These are phyloP conservation scores for Meyerozyma elateridarum DNA, from an alignment of 1,139 yeast genomes.

Conservation along the genomic window DNA sequence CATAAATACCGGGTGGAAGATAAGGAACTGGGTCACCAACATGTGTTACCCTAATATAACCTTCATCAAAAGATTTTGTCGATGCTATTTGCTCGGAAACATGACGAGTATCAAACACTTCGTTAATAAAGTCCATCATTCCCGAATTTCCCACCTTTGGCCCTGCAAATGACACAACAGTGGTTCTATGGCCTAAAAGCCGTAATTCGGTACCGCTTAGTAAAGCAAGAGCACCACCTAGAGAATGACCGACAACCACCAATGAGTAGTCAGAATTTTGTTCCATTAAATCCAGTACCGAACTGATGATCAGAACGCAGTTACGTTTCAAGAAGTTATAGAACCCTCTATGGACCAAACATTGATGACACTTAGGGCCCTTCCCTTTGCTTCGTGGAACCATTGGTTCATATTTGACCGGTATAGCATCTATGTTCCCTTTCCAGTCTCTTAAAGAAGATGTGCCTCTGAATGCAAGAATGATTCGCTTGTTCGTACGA, in stretches of 20 bases:
- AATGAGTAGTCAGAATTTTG: conserved; percentile 44
- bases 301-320: conserved; percentile 29
- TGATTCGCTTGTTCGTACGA: conserved; percentile 25
- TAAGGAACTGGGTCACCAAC: conserved; percentile 52
- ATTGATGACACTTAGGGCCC: conserved; percentile 36
- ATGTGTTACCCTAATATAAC: conserved; percentile 51
- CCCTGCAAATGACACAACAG: conserved; percentile 54
- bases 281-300: conserved; percentile 25
- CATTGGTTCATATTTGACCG: conserved; percentile 36
- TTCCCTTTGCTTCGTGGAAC: conserved; percentile 8
- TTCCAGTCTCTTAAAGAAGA: conserved; percentile 53
- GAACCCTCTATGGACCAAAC: conserved; percentile 61
- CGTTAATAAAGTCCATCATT: conserved; percentile 49
- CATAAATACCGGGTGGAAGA: conserved; percentile 49
- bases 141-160: conserved; percentile 57
- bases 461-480: conserved; percentile 54
- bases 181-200: conserved; percentile 46
- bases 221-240: conserved; percentile 67
- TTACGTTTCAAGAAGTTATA: conserved; percentile 37
- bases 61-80: conserved; percentile 19
- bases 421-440: conserved; percentile 45
- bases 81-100: conserved; percentile 14
- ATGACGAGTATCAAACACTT: conserved; percentile 34
- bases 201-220: conserved; percentile 57
- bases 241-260: conserved; percentile 62